Percentiles rank a stretch among this genome's conserved stretches.
Conservation (phyloP, 2,329 filamentous ascomycete species). For the Sclerotinia trifoliorum region DNA sequence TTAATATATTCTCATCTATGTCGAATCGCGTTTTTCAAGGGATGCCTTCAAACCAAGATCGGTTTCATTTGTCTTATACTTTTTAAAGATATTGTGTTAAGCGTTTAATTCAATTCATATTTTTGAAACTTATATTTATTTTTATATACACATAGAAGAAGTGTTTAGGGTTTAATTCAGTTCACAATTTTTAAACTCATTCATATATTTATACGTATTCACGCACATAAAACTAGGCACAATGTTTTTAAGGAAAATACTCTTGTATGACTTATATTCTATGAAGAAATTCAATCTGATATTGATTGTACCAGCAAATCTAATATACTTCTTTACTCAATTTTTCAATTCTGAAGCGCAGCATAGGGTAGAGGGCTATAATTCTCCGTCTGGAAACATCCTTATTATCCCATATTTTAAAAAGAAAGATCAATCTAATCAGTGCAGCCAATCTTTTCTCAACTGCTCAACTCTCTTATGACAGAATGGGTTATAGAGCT, state of each 20-base stretch:
- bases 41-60: not conserved
- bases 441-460: not conserved
- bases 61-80: not conserved
- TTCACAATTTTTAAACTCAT: not conserved
- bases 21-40: too few species aligned
- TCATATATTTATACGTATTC: too few species aligned
- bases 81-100: not conserved
- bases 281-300: not conserved
- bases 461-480: not conserved
- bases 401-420: too few species aligned
- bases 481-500: too few species aligned
- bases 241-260: not conserved
- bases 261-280: not conserved
- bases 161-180: not conserved
- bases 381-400: too few species aligned
- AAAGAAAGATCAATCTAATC: not conserved
- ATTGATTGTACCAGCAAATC: not conserved
- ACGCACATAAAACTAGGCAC: not conserved
- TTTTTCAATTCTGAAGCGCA: not conserved
- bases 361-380: too few species aligned
- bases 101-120: not conserved
- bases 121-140: not conserved
- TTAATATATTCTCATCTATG: not conserved
- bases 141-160: too few species aligned
- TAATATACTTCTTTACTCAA: not conserved